A percentile compares a stretch with the other conserved stretches of the same genome.
These are phyloP conservation scores for Tuber microsphaerosporum DNA, from an alignment of 495 filamentous ascomycete genomes.

Conservation along the genomic window DNA sequence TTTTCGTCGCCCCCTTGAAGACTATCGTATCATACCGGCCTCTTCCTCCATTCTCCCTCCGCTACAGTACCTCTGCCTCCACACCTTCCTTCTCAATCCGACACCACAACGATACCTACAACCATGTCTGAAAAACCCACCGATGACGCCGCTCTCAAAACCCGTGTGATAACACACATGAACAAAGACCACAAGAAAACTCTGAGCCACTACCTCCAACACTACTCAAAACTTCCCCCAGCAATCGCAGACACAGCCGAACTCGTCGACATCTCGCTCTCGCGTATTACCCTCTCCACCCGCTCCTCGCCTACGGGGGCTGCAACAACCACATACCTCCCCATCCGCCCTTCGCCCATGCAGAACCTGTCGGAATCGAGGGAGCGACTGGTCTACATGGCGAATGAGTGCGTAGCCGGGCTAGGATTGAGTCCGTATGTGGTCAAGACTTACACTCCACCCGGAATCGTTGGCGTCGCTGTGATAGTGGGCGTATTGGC, in stretches of 20 bases:
- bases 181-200: constrained; percentile 63
- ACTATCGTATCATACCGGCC: background rate
- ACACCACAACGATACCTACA: background rate
- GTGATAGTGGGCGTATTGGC: constrained; percentile 46
- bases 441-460: constrained; percentile 52
- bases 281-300: constrained; percentile 49
- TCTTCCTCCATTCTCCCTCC: background rate
- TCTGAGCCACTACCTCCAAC: constrained; percentile 56
- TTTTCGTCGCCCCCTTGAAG: background rate
- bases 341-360: constrained; percentile 58
- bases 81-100: background rate
- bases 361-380: constrained; percentile 52
- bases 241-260: constrained; percentile 46
- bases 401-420: constrained; percentile 50
- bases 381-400: constrained; percentile 59
- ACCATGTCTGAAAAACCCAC: background rate
- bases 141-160: constrained; percentile 46
- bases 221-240: constrained; percentile 50
- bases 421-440: constrained; percentile 53
- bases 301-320: constrained; percentile 43
- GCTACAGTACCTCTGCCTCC: background rate
- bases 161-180: constrained; percentile 67
- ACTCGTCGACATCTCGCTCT: constrained; percentile 53
- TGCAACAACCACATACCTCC: constrained; percentile 46
- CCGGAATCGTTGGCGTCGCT: constrained; percentile 43